These are phyloP conservation scores for Viola pubescens DNA, from an alignment of 441 rosid genomes.

Conservation along the genomic window DNA sequence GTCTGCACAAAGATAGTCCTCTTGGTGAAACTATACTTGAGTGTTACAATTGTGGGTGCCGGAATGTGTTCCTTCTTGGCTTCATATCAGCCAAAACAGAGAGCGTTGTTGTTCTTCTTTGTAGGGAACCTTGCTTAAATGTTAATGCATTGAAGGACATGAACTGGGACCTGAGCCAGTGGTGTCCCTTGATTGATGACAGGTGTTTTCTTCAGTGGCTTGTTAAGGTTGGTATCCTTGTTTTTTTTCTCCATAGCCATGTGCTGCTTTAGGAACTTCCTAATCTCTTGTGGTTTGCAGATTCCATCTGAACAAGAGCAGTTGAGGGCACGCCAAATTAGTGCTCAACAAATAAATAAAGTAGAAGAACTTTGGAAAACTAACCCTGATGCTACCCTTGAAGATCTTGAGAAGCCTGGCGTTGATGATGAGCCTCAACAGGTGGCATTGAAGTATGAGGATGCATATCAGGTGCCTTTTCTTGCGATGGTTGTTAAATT, in stretches of 20 bases:
- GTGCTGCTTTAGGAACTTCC: conserved; percentile 11
- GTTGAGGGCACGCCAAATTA: conserved; percentile 98
- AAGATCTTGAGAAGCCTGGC: conserved; percentile 99
- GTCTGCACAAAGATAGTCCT: conserved; percentile 99
- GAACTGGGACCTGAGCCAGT: conserved; percentile 99
- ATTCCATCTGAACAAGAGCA: conserved; percentile 99
- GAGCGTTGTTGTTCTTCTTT: conserved; percentile 96
- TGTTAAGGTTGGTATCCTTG: conserved; percentile 64
- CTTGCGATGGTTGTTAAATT: conserved; percentile 12
- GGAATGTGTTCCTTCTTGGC: conserved; percentile 96
- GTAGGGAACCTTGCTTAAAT: conserved; percentile 97
- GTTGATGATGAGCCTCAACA: conserved; percentile 99
- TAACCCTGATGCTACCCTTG: conserved; percentile 94
- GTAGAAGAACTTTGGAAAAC: conserved; percentile 99
- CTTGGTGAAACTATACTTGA: conserved; percentile 97
- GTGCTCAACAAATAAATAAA: conserved; percentile 97
- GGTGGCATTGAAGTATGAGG: conserved; percentile 89
- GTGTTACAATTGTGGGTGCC: conserved; percentile 98
- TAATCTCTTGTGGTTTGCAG: conserved; percentile 36
- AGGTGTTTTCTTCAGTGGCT: conserved; percentile 99
- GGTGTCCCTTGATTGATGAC: conserved; percentile 99
- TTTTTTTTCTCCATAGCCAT: conserved; percentile 8
- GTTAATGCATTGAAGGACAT: conserved; percentile 98
- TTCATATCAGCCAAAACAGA: conserved; percentile 97
- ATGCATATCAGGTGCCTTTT: conserved; percentile 83